Percentiles rank a stretch among this genome's conserved stretches.
phyloP scores from a whole-genome alignment of 148 eudicot species.

The Rhododendron simsii region DNA sequence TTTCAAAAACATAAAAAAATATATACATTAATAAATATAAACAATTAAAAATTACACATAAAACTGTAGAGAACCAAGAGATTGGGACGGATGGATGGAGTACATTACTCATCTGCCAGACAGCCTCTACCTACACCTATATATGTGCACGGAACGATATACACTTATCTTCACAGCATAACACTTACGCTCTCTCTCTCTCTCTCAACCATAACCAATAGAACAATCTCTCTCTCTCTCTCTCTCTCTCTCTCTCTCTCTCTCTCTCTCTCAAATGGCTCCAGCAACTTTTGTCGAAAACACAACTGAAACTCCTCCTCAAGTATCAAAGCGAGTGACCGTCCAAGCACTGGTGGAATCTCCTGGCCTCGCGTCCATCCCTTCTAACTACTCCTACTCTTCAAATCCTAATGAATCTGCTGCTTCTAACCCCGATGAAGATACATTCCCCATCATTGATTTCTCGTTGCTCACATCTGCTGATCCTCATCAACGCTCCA shows the following conservation, averaged over 20 bases:
- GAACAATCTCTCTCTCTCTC: too few relatives aligned
- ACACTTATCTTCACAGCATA: not conserved
- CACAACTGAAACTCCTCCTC: not conserved
- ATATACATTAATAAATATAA: too few relatives aligned
- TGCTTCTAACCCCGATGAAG: not conserved
- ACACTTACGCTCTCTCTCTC: not conserved
- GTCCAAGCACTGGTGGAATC: slow-evolving; percentile 15
- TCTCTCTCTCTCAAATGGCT: not conserved
- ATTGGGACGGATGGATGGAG: too few relatives aligned
- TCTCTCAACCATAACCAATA: not conserved
- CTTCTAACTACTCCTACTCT: slow-evolving; percentile 1
- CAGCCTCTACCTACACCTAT: not conserved
- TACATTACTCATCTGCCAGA: too few relatives aligned
- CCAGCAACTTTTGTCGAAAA: not conserved
- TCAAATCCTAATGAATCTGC: not conserved
- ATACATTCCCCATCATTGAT: not conserved
- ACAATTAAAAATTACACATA: too few relatives aligned
- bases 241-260: not conserved
- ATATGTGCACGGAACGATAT: not conserved
- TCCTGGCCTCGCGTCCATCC: slow-evolving; percentile 4
- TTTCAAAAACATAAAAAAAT: too few relatives aligned
- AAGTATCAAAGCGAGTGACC: not conserved
- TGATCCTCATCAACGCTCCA: slow-evolving; percentile 1
- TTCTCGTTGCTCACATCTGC: slow-evolving; percentile 2
- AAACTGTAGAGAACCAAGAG: too few relatives aligned